Conservation (phyloP, 2,329 filamentous ascomycete genomes). For the Cryphonectria parasitica region DNA sequence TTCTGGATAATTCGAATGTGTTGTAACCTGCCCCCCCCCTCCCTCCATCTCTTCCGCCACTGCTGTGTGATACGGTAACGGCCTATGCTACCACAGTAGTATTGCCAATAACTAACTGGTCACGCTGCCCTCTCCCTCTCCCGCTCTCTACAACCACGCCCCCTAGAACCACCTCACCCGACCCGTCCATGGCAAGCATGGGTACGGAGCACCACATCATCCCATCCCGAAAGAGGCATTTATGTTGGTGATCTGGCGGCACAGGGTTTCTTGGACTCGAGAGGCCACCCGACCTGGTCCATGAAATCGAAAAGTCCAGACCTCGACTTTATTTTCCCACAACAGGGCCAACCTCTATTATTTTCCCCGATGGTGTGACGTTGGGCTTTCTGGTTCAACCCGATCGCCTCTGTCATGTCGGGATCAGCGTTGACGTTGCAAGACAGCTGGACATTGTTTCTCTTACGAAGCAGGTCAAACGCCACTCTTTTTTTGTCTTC, state of each 20-base stretch:
- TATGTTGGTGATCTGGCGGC: constrained; percentile 23
- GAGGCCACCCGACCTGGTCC: constrained; percentile 20
- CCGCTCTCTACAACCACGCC: constrained; percentile 20
- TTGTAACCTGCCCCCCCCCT: not conserved
- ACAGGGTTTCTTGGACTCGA: constrained; percentile 10
- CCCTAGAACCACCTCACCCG: constrained; percentile 10
- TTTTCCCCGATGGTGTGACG: constrained; percentile 16
- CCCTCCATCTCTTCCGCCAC: not conserved
- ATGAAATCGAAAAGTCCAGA: constrained; percentile 30
- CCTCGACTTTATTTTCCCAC: constrained; percentile 22
- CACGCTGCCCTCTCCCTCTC: constrained; percentile 17
- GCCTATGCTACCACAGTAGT: constrained; percentile 4
- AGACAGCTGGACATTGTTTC: not conserved
- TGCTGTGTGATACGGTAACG: not conserved
- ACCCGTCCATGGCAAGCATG: not conserved
- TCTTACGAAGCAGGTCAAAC: not conserved
- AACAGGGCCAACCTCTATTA: not conserved
- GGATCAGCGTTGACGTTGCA: not conserved
- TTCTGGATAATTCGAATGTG: not conserved
- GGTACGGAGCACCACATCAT: constrained; percentile 3
- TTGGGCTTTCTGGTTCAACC: not conserved
- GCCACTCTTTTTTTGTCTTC: not conserved
- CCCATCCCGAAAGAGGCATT: constrained; percentile 16
- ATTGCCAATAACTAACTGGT: constrained; percentile 14
- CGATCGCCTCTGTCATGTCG: not conserved